Conservation (phyloP, 2,329 filamentous ascomycete species). For the Fusarium fujikuroi region DNA sequence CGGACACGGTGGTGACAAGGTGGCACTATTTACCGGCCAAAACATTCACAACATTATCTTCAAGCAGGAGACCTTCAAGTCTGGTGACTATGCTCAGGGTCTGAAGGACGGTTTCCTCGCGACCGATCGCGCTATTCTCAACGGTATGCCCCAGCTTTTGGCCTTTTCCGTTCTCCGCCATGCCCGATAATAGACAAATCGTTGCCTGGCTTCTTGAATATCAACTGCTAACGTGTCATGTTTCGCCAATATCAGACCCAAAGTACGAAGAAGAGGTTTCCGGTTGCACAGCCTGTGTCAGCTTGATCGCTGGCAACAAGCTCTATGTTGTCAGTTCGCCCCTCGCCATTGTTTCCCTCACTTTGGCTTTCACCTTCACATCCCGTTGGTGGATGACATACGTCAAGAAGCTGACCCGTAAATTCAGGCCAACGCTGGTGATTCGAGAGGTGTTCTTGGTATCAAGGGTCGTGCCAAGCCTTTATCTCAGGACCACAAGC, state of each 20-base stretch:
- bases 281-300: conserved; percentile 94
- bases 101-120: conserved; percentile 97
- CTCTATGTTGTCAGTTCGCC: conserved; percentile 86
- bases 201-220: not conserved
- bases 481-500: conserved; percentile 99
- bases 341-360: conserved; percentile 19
- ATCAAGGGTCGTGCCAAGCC: conserved; percentile 98
- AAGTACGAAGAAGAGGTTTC: conserved; percentile 98
- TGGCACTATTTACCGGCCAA: conserved; percentile 91
- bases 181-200: not conserved
- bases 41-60: conserved; percentile 94
- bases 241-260: conserved; percentile 71
- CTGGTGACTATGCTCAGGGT: conserved; percentile 92
- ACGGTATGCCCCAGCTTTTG: conserved; percentile 69
- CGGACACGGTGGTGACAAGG: conserved; percentile 96
- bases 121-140: conserved; percentile 94
- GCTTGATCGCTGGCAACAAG: conserved; percentile 87
- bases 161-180: conserved; percentile 16
- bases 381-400: conserved; percentile 27
- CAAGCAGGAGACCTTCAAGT: conserved; percentile 93
- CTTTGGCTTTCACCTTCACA: conserved; percentile 23
- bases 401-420: conserved; percentile 28
- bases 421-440: conserved; percentile 89
- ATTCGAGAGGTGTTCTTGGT: conserved; percentile 93
- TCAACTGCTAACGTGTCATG: conserved; percentile 24